phyloP scores from a whole-genome alignment of 2,329 filamentous ascomycete genomes.

The Penicillium hesseltinei region DNA sequence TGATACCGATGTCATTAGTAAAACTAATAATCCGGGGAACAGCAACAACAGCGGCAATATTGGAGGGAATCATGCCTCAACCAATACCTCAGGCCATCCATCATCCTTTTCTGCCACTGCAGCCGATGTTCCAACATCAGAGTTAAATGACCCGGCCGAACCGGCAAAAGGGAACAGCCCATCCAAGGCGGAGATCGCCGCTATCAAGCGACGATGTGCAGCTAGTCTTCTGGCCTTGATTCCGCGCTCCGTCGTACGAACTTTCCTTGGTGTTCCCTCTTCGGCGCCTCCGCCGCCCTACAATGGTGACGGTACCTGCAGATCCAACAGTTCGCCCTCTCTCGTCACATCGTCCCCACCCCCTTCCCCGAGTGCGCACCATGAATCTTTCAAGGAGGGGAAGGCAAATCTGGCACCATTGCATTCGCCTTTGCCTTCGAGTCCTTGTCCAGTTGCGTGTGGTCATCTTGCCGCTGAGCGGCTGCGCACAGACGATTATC shows the following conservation, averaged over 20 bases:
- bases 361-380: constrained; percentile 1
- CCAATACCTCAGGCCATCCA: background rate
- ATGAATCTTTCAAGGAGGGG: constrained; percentile 4
- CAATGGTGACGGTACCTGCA: constrained; percentile 25
- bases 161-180: constrained; percentile 16
- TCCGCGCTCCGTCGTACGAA: constrained; percentile 44
- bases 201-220: constrained; percentile 47
- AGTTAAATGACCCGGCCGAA: constrained; percentile 12
- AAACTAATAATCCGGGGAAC: constrained; percentile 5
- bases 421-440: background rate
- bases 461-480: constrained; percentile 5
- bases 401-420: constrained; percentile 4
- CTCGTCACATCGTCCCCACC: constrained; percentile 21
- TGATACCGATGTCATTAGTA: constrained; percentile 3
- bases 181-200: constrained; percentile 34
- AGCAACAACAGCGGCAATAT: constrained; percentile 11
- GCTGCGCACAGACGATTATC: constrained; percentile 18
- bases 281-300: constrained; percentile 8
- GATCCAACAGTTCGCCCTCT: constrained; percentile 16
- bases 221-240: constrained; percentile 42
- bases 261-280: constrained; percentile 42
- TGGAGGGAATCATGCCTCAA: constrained; percentile 16
- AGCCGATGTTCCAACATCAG: constrained; percentile 2
- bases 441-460: background rate
- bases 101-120: constrained; percentile 1